Evolutionary conservation across 805 yeast genomes (phyloP).

Genomic region (Yarrowia bubula): DNA sequence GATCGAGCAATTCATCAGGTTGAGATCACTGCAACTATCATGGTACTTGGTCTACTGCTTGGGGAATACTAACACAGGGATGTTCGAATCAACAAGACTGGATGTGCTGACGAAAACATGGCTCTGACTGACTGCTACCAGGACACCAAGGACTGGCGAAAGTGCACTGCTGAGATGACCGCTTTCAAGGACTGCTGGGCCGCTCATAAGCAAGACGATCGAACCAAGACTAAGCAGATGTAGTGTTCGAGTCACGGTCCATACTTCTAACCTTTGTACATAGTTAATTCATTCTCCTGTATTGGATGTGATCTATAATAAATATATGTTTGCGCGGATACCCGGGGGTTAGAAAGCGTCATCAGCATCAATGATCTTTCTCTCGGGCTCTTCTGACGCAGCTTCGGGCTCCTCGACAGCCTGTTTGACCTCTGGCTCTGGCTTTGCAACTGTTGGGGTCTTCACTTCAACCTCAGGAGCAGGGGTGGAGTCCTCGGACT

Average conservation of each 20-base stretch:
- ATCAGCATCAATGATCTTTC: slow-evolving; percentile 11
- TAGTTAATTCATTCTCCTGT: slow-evolving; percentile 4
- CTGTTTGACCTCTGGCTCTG: neutral
- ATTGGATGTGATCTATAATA: neutral
- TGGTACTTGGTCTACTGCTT: neutral
- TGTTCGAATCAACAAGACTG: slow-evolving; percentile 66
- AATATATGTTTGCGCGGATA: neutral
- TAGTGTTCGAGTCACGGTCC: neutral
- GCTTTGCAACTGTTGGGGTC: neutral
- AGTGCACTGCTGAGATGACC: slow-evolving; percentile 62
- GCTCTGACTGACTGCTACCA: slow-evolving; percentile 74
- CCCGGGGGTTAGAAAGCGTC: neutral
- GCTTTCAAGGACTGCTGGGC: slow-evolving; percentile 66
- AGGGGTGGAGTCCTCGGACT: neutral
- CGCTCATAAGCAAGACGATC: slow-evolving; percentile 50
- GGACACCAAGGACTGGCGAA: slow-evolving; percentile 78
- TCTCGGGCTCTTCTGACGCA: neutral
- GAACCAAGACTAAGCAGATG: slow-evolving; percentile 37
- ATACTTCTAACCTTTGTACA: neutral
- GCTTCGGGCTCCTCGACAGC: neutral
- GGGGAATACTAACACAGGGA: slow-evolving; percentile 48
- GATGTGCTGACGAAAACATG: slow-evolving; percentile 70
- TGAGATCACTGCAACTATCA: neutral
- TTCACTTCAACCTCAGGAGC: neutral
- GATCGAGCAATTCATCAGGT: neutral